These are phyloP conservation scores for Shiraia sp. DNA, from an alignment of 2,329 filamentous ascomycete genomes.

Conservation along the genomic window DNA sequence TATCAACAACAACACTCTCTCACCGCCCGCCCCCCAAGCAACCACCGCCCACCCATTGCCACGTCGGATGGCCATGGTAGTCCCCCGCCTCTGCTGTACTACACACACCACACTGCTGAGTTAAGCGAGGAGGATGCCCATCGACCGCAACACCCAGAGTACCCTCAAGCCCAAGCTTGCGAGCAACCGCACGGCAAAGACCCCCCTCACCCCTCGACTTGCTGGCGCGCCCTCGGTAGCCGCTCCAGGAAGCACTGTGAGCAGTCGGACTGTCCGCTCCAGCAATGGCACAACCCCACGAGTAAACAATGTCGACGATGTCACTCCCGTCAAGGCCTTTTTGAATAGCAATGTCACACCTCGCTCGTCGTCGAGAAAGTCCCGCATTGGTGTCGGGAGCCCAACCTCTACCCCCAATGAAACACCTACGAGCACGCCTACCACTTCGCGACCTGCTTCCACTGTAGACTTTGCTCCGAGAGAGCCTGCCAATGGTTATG, in stretches of 20 bases:
- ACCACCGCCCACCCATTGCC: slow-evolving; percentile 31
- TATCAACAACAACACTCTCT: slow-evolving; percentile 22
- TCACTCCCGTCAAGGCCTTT: slow-evolving; percentile 59
- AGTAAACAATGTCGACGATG: slow-evolving; percentile 53
- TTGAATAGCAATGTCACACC: slow-evolving; percentile 75
- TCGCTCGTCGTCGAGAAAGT: slow-evolving; percentile 73
- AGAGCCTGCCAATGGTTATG: slow-evolving; percentile 32
- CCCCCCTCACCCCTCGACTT: slow-evolving; percentile 64
- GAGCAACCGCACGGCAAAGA: slow-evolving; percentile 59
- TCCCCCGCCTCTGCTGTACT: slow-evolving; percentile 18
- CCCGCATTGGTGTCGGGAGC: slow-evolving; percentile 66
- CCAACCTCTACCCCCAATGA: slow-evolving; percentile 66
- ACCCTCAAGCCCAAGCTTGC: slow-evolving; percentile 71
- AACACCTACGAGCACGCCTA: slow-evolving; percentile 56
- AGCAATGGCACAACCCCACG: slow-evolving; percentile 31
- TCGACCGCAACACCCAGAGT: slow-evolving; percentile 50
- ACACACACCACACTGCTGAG: slow-evolving; percentile 16
- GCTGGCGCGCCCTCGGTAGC: slow-evolving; percentile 45
- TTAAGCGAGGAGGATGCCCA: slow-evolving; percentile 39
- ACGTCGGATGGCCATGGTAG: slow-evolving; percentile 34
- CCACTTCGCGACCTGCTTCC: slow-evolving; percentile 38
- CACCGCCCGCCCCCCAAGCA: slow-evolving; percentile 25
- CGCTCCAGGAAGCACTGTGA: slow-evolving; percentile 34
- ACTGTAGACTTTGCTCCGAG: slow-evolving; percentile 32
- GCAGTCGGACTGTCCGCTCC: slow-evolving; percentile 31